Evolutionary conservation across 106 monocot species (phyloP), one percentile per base, ranked within the genome.

Genomic region (Phalaenopsis equestris): DNA sequence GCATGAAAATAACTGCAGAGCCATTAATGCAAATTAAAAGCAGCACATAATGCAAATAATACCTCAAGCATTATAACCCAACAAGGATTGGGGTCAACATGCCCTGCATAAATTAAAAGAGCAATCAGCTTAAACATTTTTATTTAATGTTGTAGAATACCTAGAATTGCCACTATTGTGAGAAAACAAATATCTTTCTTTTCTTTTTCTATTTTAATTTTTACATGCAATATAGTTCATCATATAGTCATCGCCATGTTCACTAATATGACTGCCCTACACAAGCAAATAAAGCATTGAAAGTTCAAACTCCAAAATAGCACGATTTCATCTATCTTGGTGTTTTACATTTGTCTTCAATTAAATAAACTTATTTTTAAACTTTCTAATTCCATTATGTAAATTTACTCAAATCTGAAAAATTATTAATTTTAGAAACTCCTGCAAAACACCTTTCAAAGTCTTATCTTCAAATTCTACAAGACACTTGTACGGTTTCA

Each of bases 31-130:
- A 43, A 2, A 38, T 43, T 18, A 41, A 45, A 17, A 42, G 16
- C 41, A n/a, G 43, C 3, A 74, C 6, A 19, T 8, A 49, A 18
- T 47, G 3, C 14, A 49, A 61, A 84, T 46, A 42, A 65, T 88
- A 98, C 98, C 98, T 98, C 94, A 67, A 98, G 92, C 98, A 98
- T 94, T 85, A 98, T 85, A 78, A 98, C 94, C 98, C 98, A 98
- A 81, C 98, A 98, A 47, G 92, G 98, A 68, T 87, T 77, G 74
- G 89, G 41, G 57, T 92, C 83, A 68, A 82, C 86, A 67, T 85
- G 36, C 55, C 94, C 94, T 94, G 82, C 76, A 81, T 24, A 83
- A 58, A 79, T 64, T 55, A 19, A 48, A 84, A 81, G 15, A 18
- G 24, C 3, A 49, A 76, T 23, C 9, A 49, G 76, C 23, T 24